These are phyloP conservation scores for Boletus bicolor DNA, from an alignment of 768 basidiomycete genomes.

Conservation along the genomic window DNA sequence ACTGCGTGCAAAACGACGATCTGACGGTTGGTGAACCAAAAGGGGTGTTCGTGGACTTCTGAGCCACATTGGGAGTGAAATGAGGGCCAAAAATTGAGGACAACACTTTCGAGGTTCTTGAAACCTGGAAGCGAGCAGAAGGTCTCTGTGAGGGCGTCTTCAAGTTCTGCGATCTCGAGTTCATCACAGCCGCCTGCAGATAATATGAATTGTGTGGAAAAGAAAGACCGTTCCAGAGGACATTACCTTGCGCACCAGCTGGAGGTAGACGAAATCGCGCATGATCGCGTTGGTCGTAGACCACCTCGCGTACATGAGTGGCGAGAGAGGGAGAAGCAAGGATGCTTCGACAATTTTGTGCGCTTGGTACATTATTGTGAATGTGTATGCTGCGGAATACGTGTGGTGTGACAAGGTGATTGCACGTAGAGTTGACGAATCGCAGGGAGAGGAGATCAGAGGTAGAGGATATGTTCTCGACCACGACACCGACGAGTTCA, in stretches of 20 bases:
- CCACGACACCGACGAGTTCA: conserved; percentile 27
- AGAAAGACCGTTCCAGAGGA: background rate
- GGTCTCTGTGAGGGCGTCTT: conserved; percentile 27
- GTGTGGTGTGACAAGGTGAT: conserved; percentile 26
- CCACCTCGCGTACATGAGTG: conserved; percentile 23
- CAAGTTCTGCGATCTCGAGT: conserved; percentile 32
- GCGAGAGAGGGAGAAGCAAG: conserved; percentile 23
- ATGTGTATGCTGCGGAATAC: conserved; percentile 24
- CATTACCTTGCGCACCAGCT: conserved; percentile 11
- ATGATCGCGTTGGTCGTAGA: conserved; percentile 30
- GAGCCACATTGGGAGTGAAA: conserved; percentile 23
- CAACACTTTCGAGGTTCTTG: conserved; percentile 19
- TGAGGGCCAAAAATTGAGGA: conserved; percentile 32
- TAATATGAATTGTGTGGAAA: background rate
- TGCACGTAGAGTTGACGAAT: conserved; percentile 25
- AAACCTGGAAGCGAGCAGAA: conserved; percentile 21
- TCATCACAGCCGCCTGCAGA: conserved; percentile 22
- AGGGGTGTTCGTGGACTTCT: conserved; percentile 29
- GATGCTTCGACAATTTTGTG: conserved; percentile 24
- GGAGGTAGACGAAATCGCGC: conserved; percentile 25
- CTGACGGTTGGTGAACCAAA: conserved; percentile 32
- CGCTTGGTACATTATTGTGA: conserved; percentile 25
- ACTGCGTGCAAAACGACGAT: conserved; percentile 22
- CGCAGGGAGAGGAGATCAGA: conserved; percentile 30
- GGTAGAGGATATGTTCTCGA: conserved; percentile 21